Base-by-base conservation (phyloP, 352 stramenopile genomes). In the Pythium aquatile region DNA sequence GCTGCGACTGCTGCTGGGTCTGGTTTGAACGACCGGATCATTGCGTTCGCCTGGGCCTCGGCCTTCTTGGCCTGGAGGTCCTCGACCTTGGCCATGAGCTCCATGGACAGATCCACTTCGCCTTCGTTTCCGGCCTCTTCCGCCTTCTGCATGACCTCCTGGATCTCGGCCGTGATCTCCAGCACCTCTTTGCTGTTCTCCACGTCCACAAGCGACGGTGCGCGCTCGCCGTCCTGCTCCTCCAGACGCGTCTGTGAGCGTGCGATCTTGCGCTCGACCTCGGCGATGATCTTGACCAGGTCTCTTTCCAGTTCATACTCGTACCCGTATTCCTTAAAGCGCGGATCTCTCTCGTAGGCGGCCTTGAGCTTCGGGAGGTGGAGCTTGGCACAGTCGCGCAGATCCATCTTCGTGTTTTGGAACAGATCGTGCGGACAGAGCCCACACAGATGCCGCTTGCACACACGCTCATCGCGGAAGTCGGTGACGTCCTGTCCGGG, bases 401-500 rank as follows among this genome's bases (percentile, higher is more conserved):
- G 59, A 65, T 97, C 87, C 72, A 96, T 87, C 32, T 92, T 91
- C 44, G 91, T 96, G 69, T 97, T 96, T 55, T 91, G 82, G 66
- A 97, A 97, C 57, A 97, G 76, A 26, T 96, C 87, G 65, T 96
- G 81, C 40, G 85, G 86, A 67, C 88, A 97, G 32, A 95, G 73
- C 0, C 88, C 88, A 40, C 87, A 91, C 20, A 96, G 74, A 47
- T 80, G 97, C 28, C 73, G 64, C 65, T 95, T 95, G 67, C 88
- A 96, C 9, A 96, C 86, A 47, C 79, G 76, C 46, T 72, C 35
- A 66, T 94, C 80, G 13, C 74, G 70, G 54, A 87, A 96, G 75
- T 95, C 81, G 32, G 62, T 66, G 28, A 90, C 74, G 37, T 93
- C 85, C 52, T 94, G 85, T n/a, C 91, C 70, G 5, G 87, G 84